Conservation (phyloP, 768 basidiomycete species). For the Cystofilobasidium capitatum region DNA sequence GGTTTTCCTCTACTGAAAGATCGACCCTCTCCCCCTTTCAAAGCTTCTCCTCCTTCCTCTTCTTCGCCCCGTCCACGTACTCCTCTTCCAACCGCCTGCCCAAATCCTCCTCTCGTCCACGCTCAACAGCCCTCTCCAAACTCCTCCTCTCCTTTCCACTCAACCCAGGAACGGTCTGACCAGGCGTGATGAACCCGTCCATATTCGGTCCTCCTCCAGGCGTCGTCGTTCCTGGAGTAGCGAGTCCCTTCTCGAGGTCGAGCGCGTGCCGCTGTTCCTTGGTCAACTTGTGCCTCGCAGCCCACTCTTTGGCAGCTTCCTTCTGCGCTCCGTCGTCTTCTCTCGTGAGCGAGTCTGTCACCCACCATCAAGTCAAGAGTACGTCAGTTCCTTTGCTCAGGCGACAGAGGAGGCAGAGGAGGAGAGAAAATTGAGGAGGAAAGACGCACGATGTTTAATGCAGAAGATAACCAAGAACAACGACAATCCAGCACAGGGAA, state of each 20-base stretch:
- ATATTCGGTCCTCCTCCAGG: no score
- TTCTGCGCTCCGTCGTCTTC: constrained; percentile 20
- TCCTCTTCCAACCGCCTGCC: neutral
- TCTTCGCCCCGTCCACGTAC: neutral
- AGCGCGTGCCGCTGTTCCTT: constrained; percentile 2
- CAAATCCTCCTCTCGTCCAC: neutral
- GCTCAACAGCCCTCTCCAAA: neutral
- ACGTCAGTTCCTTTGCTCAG: constrained; percentile 36
- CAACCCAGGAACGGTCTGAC: neutral
- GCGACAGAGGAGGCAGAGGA: constrained; percentile 41
- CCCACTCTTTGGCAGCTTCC: constrained; percentile 9
- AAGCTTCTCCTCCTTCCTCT: neutral
- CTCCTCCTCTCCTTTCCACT: neutral
- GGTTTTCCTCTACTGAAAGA: no score
- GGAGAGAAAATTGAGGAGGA: constrained; percentile 40
- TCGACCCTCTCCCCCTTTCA: no score
- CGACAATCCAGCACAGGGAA: constrained; percentile 49
- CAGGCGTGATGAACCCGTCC: neutral
- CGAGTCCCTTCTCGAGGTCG: neutral
- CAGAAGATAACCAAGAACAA: constrained; percentile 55
- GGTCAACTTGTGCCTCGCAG: neutral
- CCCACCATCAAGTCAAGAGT: neutral
- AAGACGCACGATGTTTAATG: constrained; percentile 46
- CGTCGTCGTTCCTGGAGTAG: no score
- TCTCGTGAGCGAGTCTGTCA: constrained; percentile 9